Conservation (phyloP, 495 filamentous ascomycete species). For the Aspergillus steynii region DNA sequence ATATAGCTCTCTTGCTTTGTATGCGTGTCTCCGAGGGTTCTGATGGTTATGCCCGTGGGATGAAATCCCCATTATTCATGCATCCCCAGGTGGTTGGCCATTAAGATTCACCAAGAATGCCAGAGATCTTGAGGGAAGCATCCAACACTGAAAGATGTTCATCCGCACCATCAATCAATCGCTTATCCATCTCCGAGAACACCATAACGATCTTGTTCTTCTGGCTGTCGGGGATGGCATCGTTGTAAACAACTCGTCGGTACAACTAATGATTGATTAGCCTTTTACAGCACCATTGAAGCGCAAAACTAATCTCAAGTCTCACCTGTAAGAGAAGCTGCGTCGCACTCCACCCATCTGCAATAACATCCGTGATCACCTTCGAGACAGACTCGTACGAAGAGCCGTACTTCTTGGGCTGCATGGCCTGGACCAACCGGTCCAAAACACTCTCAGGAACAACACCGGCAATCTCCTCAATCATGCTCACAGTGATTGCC, state of each 20-base stretch:
- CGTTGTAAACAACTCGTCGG: constrained; percentile 77
- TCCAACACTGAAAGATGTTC: constrained; percentile 92
- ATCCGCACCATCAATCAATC: constrained; percentile 95
- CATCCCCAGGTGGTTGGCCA: neutral
- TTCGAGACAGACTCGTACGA: constrained; percentile 73
- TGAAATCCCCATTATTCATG: neutral
- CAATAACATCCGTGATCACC: constrained; percentile 84
- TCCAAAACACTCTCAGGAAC: constrained; percentile 76
- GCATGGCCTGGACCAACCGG: constrained; percentile 71
- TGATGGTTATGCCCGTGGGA: neutral
- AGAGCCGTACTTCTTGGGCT: constrained; percentile 62
- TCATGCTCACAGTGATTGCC: constrained; percentile 68
- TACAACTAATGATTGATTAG: constrained; percentile 62
- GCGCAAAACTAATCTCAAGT: constrained; percentile 2
- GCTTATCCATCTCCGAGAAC: constrained; percentile 92
- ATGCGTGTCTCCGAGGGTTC: neutral
- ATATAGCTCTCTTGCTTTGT: neutral
- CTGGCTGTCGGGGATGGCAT: constrained; percentile 74
- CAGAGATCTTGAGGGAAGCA: constrained; percentile 74
- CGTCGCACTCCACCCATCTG: constrained; percentile 97
- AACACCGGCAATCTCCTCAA: constrained; percentile 96
- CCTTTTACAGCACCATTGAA: neutral
- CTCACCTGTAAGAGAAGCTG: constrained; percentile 78
- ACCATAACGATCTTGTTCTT: constrained; percentile 89
- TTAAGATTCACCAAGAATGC: constrained; percentile 58